Evolutionary conservation across 2,329 filamentous ascomycete genomes (phyloP), one percentile per base, ranked within the genome.

Genomic region (Graphilbum sp.): DNA sequence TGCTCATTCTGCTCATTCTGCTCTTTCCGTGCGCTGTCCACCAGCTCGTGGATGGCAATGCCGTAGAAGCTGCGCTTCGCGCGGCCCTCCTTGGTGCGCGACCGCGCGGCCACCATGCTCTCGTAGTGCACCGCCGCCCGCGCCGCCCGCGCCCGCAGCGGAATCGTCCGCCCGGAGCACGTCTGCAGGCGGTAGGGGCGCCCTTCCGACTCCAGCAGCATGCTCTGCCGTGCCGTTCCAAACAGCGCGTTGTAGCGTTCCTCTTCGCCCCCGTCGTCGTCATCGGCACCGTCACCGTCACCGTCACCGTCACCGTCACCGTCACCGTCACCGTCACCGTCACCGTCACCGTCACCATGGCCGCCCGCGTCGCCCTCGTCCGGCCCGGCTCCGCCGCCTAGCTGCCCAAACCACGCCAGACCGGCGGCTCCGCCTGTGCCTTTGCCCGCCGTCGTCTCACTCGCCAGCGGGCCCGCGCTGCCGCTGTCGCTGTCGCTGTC

Each of bases 61-160:
- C 90, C 90, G 54, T 94, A 98, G 58, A 87, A 96, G 48, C 77
- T 79, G 48, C 73, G 73, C 49, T 72, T 73, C 3, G 81, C 81
- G 41, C 75, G 67, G 2, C 79, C 78, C 40, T 78, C 70, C 44
- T 72, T 75, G 1, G 69, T 75, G 39, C 60, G 71, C 5, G 79
- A 83, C 36, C 79, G 66, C 11, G 73, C 68, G 18, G 79, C 78
- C 3, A 82, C 70, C 47, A 85, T 67, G 30, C 69, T 61, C 49
- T 82, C 74, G 49, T 79, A 84, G 0, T 78, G 63, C 1, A 69
- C 52, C 1, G 59, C 52, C 1, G 56, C 54, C 1, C 55, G 53
- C 8, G 58, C 52, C 38, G 62, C 63, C 37, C 75, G 72, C 48
- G 72, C 61, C 33, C 64, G 64, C 33, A 84, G 63, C 0, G 67